A percentile compares a stretch with the other conserved stretches of the same genome.
These are phyloP conservation scores for Rhizopus stolonifer DNA, from an alignment of 371 early-diverging fungal genomes.

Conservation along the genomic window DNA sequence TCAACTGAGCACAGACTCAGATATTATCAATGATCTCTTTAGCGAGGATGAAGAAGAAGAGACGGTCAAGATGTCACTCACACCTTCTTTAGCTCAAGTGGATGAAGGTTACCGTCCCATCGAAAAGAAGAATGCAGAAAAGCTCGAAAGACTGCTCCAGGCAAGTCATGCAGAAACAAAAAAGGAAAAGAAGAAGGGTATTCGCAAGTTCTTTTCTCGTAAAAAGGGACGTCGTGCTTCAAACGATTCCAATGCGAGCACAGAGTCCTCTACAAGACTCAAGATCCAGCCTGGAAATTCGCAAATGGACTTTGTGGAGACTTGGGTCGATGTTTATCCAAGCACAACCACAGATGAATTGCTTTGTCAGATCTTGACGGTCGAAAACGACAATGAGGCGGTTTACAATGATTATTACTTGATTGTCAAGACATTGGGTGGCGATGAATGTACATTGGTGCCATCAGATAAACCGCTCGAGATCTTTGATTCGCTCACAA, in stretches of 20 bases:
- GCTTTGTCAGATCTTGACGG: conserved; percentile 45
- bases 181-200: conserved; percentile 36
- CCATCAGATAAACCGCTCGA: conserved; percentile 53
- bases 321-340: conserved; percentile 36
- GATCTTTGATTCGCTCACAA: conserved; percentile 53
- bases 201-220: conserved; percentile 43
- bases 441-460: conserved; percentile 37
- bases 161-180: conserved; percentile 11
- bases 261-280: too few species aligned
- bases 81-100: conserved; percentile 43
- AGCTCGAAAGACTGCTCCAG: conserved; percentile 21
- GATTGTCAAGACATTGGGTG: conserved; percentile 42
- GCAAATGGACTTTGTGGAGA: conserved; percentile 22
- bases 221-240: conserved; percentile 7
- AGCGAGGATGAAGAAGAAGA: not conserved
- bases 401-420: conserved; percentile 39
- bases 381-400: not conserved
- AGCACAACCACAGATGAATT: conserved; percentile 52
- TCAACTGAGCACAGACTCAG: conserved; percentile 17
- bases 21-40: conserved; percentile 16
- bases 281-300: conserved; percentile 48
- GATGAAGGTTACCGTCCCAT: conserved; percentile 13
- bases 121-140: conserved; percentile 33
- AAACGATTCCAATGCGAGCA: too few species aligned
- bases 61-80: conserved; percentile 49